Evolutionary conservation across 2,329 filamentous ascomycete species (phyloP), one percentile per base, ranked within the genome.

Genomic region (Cercospora sp.): DNA sequence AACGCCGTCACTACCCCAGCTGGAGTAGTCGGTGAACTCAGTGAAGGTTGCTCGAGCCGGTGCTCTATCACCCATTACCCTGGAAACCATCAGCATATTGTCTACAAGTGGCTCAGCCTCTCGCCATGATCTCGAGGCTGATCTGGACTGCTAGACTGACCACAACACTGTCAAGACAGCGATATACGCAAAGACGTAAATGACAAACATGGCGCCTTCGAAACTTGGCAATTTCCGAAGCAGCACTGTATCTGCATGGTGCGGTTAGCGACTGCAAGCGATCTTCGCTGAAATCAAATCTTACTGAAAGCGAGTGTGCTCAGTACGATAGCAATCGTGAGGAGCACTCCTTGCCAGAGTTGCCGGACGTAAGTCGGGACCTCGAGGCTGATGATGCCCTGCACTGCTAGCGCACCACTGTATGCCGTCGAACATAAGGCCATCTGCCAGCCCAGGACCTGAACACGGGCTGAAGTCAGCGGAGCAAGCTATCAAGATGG

Each of bases 191-290:
- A 72, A 68, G n/a, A 75, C 48, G 63, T 78, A 75, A 8, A 73
- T 55, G 55, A 75, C 55, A 55, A 79, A 68, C 53, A 73, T 72
- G 13, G 70, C 65, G 0, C 81, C 81, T 74, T 87, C 85, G 42
- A 75, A 63, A 20, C 69, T 64, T 13, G 74, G 75, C 7, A 76
- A 63, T 2, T 82, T 71, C 51, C 78, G 78, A 3, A 80, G 80
- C 23, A 64, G 68, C 55, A 65, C 69, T n/a, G 69, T 70, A 60
- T 72, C 70, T 59, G 55, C 16, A 31, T 13, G 28, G 18, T 23
- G 31, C 16, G 3, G 8, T 59, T 20, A 59, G 55, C 30, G 18
- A 33, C 20, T 59, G 3, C 18, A n/a, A 18, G n/a, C 28, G 7
- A n/a, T 5, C 55, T 10, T 20, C 28, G 55, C 55, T 13, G 5